phyloP scores from a whole-genome alignment of 495 filamentous ascomycete species.

The Rhizodiscina lignyota region DNA sequence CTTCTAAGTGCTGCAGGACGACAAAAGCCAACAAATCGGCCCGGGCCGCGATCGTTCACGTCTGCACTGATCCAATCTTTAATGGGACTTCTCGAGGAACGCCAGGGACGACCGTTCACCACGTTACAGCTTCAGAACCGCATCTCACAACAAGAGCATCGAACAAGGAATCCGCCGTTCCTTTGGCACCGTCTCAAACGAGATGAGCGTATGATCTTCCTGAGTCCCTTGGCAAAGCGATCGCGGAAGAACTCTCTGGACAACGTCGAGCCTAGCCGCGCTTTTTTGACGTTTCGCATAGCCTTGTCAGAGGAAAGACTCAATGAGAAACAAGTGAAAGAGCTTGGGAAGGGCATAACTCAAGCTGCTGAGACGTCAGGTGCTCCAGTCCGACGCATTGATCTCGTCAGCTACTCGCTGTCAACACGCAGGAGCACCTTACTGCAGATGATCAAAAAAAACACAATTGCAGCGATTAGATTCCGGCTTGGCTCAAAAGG shows the following conservation, averaged over 20 bases:
- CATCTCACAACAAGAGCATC: background rate
- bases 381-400: too few species aligned
- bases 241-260: background rate
- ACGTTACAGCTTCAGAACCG: background rate
- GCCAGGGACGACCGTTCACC: background rate
- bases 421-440: too few species aligned
- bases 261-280: background rate
- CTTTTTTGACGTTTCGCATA: background rate
- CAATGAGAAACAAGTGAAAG: background rate
- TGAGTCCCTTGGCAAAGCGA: background rate
- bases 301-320: background rate
- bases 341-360: background rate
- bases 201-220: background rate
- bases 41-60: too few species aligned
- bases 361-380: too few species aligned
- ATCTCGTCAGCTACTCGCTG: too few species aligned
- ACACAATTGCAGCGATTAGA: too few species aligned
- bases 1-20: conserved; percentile 1
- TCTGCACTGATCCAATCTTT: background rate
- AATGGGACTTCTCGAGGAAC: background rate
- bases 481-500: too few species aligned
- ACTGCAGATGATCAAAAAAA: too few species aligned
- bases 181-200: background rate
- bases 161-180: background rate
- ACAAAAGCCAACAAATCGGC: too few species aligned